Conservation (phyloP, 371 early-diverging fungal genomes). For the Aphelidium insulamus region DNA sequence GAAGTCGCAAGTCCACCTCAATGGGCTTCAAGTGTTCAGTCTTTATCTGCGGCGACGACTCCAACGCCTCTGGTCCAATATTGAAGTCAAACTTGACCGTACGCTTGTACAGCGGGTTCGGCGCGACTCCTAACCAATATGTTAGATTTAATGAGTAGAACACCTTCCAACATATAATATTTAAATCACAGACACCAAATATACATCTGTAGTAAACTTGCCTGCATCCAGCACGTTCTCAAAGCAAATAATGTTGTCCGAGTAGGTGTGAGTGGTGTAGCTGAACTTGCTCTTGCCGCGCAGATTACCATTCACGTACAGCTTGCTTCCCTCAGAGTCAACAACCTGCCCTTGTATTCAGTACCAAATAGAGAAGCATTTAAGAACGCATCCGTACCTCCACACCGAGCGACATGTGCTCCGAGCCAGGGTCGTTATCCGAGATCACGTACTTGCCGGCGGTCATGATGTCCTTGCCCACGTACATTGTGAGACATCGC, state of each 20-base stretch:
- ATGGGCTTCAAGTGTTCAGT: conserved; percentile 65
- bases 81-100: conserved; percentile 48
- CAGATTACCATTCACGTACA: not conserved
- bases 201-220: conserved; percentile 4
- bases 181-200: not conserved
- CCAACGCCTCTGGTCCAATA: conserved; percentile 66
- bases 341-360: not conserved
- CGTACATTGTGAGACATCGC: conserved; percentile 1
- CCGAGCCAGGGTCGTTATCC: not conserved
- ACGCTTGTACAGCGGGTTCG: conserved; percentile 25
- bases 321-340: not conserved
- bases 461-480: conserved; percentile 7
- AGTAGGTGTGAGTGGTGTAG: conserved; percentile 51
- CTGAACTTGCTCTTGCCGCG: conserved; percentile 12
- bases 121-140: conserved; percentile 22
- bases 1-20: conserved; percentile 56
- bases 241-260: conserved; percentile 67
- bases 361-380: not conserved
- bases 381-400: not conserved
- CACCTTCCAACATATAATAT: not conserved
- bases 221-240: conserved; percentile 49
- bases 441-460: conserved; percentile 1
- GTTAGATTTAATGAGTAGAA: not conserved
- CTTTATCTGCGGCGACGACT: conserved; percentile 33
- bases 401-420: not conserved